Evolutionary conservation across 768 basidiomycete species (phyloP).

Genomic region (Psilocybe cubensis): DNA sequence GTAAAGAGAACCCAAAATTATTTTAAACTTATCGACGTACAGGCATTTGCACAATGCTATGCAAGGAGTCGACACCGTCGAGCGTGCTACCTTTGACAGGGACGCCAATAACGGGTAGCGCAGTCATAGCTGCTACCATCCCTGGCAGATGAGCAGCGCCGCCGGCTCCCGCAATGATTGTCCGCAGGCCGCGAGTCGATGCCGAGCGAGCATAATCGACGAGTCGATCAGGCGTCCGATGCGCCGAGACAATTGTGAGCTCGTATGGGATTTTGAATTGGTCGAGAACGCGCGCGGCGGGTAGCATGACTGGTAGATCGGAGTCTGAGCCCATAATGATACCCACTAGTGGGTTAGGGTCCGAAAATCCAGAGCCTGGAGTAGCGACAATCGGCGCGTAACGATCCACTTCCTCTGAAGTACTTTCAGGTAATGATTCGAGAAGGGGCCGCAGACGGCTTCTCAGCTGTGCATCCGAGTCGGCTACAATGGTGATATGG

Average conservation of each 20-base stretch:
- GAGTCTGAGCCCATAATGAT: constrained; percentile 99
- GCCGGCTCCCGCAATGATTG: constrained; percentile 95
- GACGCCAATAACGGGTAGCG: constrained; percentile 92
- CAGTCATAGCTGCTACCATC: constrained; percentile 96
- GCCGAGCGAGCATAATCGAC: constrained; percentile 83
- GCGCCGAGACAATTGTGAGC: constrained; percentile 94
- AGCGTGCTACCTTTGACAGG: constrained; percentile 94
- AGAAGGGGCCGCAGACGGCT: constrained; percentile 76
- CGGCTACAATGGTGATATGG: constrained; percentile 88
- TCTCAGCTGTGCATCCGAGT: constrained; percentile 76
- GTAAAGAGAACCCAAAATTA: no score
- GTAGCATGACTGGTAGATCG: constrained; percentile 92
- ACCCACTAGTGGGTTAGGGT: constrained; percentile 78
- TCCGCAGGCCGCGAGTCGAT: constrained; percentile 62
- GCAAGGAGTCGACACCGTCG: constrained; percentile 95
- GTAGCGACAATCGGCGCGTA: constrained; percentile 52
- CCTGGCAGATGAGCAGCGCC: constrained; percentile 98
- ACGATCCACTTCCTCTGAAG: constrained; percentile 50
- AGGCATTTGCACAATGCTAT: constrained; percentile 99
- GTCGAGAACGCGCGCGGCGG: constrained; percentile 84
- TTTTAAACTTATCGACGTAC: constrained; percentile 67
- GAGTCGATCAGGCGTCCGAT: constrained; percentile 89
- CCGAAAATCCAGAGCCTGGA: constrained; percentile 57
- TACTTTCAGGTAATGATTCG: constrained; percentile 54
- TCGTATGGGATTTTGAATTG: constrained; percentile 89